phyloP scores from a whole-genome alignment of 768 basidiomycete genomes.

The Phaffia tasmanica region DNA sequence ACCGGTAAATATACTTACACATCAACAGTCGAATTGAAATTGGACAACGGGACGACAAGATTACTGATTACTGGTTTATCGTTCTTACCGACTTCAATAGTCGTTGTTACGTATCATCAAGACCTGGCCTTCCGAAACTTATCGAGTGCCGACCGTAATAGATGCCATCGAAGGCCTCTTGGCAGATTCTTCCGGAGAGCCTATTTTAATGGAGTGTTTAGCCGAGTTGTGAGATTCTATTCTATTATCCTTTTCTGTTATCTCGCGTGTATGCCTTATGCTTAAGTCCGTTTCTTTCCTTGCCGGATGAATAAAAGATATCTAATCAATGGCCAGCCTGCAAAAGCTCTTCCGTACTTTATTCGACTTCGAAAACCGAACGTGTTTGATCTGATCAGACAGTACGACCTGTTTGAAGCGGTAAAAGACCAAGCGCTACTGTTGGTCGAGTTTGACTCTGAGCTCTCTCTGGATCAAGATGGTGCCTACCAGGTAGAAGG shows the following conservation, averaged over 20 bases:
- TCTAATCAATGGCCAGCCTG: constrained; percentile 76
- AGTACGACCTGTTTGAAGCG: constrained; percentile 85
- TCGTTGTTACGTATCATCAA: constrained; percentile 64
- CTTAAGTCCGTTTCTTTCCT: background rate
- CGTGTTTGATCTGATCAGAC: constrained; percentile 87
- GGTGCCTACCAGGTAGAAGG: constrained; percentile 10
- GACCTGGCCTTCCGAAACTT: constrained; percentile 83
- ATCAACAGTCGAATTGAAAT: background rate
- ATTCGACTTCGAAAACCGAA: constrained; percentile 72
- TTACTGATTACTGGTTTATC: background rate
- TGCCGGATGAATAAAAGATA: constrained; percentile 45
- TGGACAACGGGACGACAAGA: background rate
- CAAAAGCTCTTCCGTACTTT: constrained; percentile 84
- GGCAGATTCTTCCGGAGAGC: constrained; percentile 6
- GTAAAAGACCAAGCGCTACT: constrained; percentile 86
- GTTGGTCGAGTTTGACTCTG: constrained; percentile 88
- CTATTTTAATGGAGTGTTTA: constrained; percentile 81
- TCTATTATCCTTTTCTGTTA: background rate
- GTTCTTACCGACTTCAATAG: constrained; percentile 43
- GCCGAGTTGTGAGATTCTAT: constrained; percentile 62
- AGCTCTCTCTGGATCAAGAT: constrained; percentile 48
- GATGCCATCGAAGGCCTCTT: constrained; percentile 76
- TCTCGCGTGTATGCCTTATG: background rate
- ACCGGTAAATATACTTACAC: constrained; percentile 42
- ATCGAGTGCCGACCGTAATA: constrained; percentile 75